Evolutionary conservation across 345 rosid genomes (phyloP).

Genomic region (Melaleuca quinquenervia): DNA sequence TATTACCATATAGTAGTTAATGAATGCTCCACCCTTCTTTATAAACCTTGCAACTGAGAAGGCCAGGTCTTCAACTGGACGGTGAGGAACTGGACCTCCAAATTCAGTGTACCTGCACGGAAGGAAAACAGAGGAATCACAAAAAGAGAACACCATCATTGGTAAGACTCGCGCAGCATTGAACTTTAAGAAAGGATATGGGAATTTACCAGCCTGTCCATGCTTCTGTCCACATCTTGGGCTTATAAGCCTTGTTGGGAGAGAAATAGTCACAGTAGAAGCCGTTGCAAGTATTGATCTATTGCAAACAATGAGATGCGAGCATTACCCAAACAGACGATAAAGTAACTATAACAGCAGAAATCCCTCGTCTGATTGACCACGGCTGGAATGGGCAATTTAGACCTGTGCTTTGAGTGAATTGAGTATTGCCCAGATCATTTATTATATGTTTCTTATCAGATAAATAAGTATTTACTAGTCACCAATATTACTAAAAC

Average conservation of each 20-base stretch:
- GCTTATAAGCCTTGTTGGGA: conserved; percentile 90
- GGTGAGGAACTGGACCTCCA: conserved; percentile 88
- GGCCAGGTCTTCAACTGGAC: conserved; percentile 96
- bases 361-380: neutral
- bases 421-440: neutral
- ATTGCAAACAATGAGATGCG: conserved; percentile 2
- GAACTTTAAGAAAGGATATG: neutral
- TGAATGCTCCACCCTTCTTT: conserved; percentile 91
- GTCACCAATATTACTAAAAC: neutral
- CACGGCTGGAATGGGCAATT: neutral
- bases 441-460: neutral
- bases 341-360: neutral
- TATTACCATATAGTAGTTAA: conserved; percentile 92
- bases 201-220: conserved; percentile 91
- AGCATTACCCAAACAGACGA: neutral
- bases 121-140: neutral
- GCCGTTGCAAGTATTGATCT: conserved; percentile 97
- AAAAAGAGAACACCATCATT: neutral
- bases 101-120: conserved; percentile 78
- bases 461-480: neutral
- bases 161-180: neutral
- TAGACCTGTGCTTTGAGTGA: neutral
- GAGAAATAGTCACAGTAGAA: conserved; percentile 96
- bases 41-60: conserved; percentile 93
- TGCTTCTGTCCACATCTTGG: conserved; percentile 99